phyloP scores from a whole-genome alignment of 768 basidiomycete species.

The Suillus subalutaceus region DNA sequence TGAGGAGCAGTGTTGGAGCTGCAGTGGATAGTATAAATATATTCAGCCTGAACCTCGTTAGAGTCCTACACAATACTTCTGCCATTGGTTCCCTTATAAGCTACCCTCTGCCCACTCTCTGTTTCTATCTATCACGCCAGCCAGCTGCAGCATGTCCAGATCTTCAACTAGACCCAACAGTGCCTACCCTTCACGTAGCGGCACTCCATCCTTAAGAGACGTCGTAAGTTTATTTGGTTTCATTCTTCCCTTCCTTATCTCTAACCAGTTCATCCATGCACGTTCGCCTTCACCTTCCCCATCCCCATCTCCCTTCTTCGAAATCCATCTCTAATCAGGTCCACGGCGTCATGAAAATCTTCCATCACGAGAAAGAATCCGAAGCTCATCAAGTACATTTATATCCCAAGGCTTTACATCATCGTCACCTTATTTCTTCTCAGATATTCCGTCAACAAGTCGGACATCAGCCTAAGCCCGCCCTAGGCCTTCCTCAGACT shows the following conservation, averaged over 20 bases:
- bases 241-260: not conserved
- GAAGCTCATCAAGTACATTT: conserved; percentile 78
- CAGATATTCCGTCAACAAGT: conserved; percentile 78
- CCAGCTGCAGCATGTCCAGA: conserved; percentile 22
- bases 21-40: not conserved
- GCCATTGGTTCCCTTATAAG: not conserved
- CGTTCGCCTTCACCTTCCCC: conserved; percentile 36
- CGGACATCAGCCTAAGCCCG: conserved; percentile 68
- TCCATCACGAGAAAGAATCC: conserved; percentile 79
- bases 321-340: conserved; percentile 50
- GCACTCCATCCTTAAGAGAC: conserved; percentile 46
- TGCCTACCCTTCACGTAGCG: conserved; percentile 38
- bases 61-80: too few relatives aligned
- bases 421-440: conserved; percentile 14
- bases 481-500: conserved; percentile 57
- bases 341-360: conserved; percentile 64
- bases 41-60: not conserved
- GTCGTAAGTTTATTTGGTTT: conserved; percentile 35
- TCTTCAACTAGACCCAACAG: conserved; percentile 30
- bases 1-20: not conserved
- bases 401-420: not conserved
- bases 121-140: not conserved
- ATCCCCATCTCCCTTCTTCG: conserved; percentile 31
- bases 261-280: not conserved
- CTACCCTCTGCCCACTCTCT: not conserved